Percentiles rank a stretch among this genome's conserved stretches.
phyloP scores from a whole-genome alignment of 345 rosid species.

The Reutealis trisperma region DNA sequence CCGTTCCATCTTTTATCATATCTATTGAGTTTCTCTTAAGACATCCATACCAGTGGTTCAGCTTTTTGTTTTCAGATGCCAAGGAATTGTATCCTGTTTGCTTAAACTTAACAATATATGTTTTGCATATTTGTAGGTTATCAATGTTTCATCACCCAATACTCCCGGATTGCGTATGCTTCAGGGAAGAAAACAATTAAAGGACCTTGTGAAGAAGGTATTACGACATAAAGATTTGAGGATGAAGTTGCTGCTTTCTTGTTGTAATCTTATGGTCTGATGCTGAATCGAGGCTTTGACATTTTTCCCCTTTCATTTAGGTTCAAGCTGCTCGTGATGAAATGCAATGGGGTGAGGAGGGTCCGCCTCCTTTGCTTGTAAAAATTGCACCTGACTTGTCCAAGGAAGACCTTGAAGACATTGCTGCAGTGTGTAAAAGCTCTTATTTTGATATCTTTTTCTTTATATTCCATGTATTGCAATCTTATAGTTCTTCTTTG shows the following conservation, averaged over 20 bases:
- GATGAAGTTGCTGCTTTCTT: background rate
- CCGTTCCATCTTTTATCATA: background rate
- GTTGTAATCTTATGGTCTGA: slow-evolving; percentile 5
- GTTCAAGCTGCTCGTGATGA: slow-evolving; percentile 99
- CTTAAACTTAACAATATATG: background rate
- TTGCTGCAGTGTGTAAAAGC: slow-evolving; percentile 73
- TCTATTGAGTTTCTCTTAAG: background rate
- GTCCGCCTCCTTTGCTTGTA: slow-evolving; percentile 95
- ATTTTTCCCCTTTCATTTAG: slow-evolving; percentile 33
- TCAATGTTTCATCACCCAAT: slow-evolving; percentile 96
- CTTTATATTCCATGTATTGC: background rate
- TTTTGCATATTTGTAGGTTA: slow-evolving; percentile 51
- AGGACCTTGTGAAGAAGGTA: slow-evolving; percentile 93
- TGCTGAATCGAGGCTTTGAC: slow-evolving; percentile 4
- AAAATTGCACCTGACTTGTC: slow-evolving; percentile 98
- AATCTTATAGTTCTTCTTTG: slow-evolving; percentile 36
- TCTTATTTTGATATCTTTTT: slow-evolving; percentile 9
- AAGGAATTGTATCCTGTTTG: slow-evolving; percentile 4
- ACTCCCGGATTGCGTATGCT: slow-evolving; percentile 95
- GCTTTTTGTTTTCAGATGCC: background rate
- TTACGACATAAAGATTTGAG: slow-evolving; percentile 46
- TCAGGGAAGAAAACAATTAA: slow-evolving; percentile 93
- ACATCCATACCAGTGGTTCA: background rate
- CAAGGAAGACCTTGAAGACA: slow-evolving; percentile 93
- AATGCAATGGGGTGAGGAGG: slow-evolving; percentile 99